These are phyloP conservation scores for Geotrichum ghanense DNA, from an alignment of 805 yeast genomes.

Conservation along the genomic window DNA sequence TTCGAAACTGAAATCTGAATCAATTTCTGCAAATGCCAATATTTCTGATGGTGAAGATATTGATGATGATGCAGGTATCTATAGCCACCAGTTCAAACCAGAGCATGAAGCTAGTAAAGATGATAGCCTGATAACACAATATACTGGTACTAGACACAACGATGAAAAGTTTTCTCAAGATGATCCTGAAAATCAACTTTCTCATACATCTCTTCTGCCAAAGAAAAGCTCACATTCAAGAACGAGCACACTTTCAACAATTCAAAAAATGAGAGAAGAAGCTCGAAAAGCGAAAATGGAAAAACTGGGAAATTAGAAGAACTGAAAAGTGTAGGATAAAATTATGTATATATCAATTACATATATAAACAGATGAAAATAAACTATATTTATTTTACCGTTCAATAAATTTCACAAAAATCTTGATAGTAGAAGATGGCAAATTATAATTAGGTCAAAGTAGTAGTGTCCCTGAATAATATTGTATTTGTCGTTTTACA, in stretches of 20 bases:
- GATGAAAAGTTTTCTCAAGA: not conserved
- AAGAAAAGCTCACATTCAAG: not conserved
- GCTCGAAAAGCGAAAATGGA: not conserved
- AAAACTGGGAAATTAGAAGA: not conserved
- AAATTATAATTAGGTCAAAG: too few relatives aligned
- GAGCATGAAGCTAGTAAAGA: not conserved
- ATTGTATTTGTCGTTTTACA: too few relatives aligned
- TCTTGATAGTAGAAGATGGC: too few relatives aligned
- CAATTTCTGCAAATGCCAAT: not conserved
- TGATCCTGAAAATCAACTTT: not conserved
- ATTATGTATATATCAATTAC: too few relatives aligned
- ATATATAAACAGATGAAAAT: too few relatives aligned
- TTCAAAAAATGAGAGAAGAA: conserved; percentile 1
- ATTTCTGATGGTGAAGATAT: not conserved
- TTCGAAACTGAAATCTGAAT: conserved; percentile 12
- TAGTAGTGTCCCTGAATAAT: too few relatives aligned
- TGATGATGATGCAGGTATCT: not conserved
- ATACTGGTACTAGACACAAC: not conserved
- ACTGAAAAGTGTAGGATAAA: too few relatives aligned
- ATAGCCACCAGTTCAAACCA: not conserved
- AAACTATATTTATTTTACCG: too few relatives aligned
- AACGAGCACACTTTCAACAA: not conserved
- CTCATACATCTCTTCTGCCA: not conserved
- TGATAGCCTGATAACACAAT: not conserved
- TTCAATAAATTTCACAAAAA: too few relatives aligned